Conservation (phyloP, 805 yeast species). For the Zygosaccharomyces rouxii region DNA sequence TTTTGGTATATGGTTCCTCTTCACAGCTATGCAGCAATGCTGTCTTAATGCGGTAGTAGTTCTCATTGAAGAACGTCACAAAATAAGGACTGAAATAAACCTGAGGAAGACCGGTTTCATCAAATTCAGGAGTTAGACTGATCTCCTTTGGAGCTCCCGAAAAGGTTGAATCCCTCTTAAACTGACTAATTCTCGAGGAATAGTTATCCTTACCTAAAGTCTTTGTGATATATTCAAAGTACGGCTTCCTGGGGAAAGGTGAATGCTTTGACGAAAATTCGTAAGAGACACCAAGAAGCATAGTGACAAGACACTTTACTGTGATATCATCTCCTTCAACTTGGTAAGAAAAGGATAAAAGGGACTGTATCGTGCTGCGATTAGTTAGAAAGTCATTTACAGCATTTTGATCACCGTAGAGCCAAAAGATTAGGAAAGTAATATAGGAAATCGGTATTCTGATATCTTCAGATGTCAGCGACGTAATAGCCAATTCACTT, state of each 20-base stretch:
- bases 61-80: constrained; percentile 63
- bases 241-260: constrained; percentile 54
- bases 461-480: constrained; percentile 60
- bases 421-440: constrained; percentile 68
- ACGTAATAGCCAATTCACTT: constrained; percentile 65
- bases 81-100: constrained; percentile 67
- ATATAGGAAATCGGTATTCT: constrained; percentile 74
- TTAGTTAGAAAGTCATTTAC: constrained; percentile 73
- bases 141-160: constrained; percentile 50
- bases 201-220: constrained; percentile 81
- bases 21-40: constrained; percentile 73
- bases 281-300: constrained; percentile 70
- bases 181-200: constrained; percentile 63
- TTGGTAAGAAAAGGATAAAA: constrained; percentile 61
- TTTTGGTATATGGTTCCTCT: constrained; percentile 60
- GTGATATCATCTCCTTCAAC: constrained; percentile 47
- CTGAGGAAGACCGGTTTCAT: constrained; percentile 82
- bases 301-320: constrained; percentile 67
- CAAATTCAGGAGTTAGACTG: constrained; percentile 49
- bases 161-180: constrained; percentile 56
- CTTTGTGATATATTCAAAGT: constrained; percentile 58
- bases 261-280: constrained; percentile 66
- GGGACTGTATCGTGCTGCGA: constrained; percentile 56
- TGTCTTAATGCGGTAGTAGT: constrained; percentile 59
- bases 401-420: constrained; percentile 71